Conservation (phyloP, 1,284 basidiomycete species). For the Irpex sp. region DNA sequence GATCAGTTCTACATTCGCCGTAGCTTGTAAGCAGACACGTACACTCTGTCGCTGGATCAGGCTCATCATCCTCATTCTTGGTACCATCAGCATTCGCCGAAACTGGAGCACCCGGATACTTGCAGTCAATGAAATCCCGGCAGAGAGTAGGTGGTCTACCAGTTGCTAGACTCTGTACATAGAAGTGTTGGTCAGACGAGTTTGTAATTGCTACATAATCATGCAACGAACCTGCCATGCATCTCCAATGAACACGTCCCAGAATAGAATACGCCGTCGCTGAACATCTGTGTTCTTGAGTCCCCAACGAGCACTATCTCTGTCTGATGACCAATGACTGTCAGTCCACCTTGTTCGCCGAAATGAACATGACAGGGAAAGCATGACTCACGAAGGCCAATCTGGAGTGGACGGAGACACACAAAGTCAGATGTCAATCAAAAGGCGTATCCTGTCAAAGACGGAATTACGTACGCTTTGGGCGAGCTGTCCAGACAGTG, state of each 20-base stretch:
- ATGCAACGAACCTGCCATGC: conserved; percentile 26
- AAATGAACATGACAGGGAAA: background rate
- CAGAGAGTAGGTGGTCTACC: conserved; percentile 29
- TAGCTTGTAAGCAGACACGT: background rate
- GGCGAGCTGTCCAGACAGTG: conserved; percentile 29
- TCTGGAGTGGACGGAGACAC: conserved; percentile 16
- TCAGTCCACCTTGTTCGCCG: background rate
- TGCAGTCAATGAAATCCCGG: conserved; percentile 29
- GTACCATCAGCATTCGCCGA: background rate
- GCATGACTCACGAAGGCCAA: conserved; percentile 28
- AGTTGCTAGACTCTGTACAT: conserved; percentile 37
- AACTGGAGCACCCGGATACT: conserved; percentile 16
- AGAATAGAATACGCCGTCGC: conserved; percentile 38
- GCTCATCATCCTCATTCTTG: conserved; percentile 28
- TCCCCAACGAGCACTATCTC: conserved; percentile 41
- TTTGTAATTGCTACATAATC: background rate
- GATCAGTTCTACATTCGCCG: too few species aligned
- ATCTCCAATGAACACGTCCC: conserved; percentile 39
- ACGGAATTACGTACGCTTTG: conserved; percentile 29
- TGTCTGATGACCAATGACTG: conserved; percentile 27
- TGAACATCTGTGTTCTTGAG: conserved; percentile 31
- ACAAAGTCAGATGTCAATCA: background rate
- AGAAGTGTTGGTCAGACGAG: conserved; percentile 20
- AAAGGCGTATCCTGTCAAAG: background rate
- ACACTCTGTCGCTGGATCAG: background rate